Conservation (phyloP, 306 rosid species). For the Cucumis hystrix region DNA sequence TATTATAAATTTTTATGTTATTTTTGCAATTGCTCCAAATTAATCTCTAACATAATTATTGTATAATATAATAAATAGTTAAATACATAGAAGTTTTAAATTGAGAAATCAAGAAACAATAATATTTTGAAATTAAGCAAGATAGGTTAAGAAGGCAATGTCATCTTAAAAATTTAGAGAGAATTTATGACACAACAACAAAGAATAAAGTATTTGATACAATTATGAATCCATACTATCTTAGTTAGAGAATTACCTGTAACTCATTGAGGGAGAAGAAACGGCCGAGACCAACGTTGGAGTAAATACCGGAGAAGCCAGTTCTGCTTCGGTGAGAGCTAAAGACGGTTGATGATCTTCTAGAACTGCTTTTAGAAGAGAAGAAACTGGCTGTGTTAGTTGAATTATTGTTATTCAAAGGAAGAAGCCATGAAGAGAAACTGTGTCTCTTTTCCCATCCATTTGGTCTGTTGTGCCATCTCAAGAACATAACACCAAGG, state of each 20-base stretch:
- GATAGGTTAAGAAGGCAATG: too few relatives aligned
- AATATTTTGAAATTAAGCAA: too few relatives aligned
- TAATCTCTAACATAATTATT: too few relatives aligned
- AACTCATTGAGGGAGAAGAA: conserved; percentile 40
- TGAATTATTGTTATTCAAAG: conserved; percentile 17
- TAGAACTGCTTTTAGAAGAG: conserved; percentile 22
- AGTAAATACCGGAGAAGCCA: conserved; percentile 17
- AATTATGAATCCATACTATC: too few relatives aligned
- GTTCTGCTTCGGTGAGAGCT: conserved; percentile 43
- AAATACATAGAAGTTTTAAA: too few relatives aligned
- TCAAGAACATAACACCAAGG: conserved; percentile 13
- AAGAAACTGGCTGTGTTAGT: not conserved
- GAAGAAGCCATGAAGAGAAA: conserved; percentile 66
- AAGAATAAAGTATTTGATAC: too few relatives aligned
- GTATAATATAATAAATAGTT: too few relatives aligned
- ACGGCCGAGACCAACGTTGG: conserved; percentile 23
- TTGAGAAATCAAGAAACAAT: too few relatives aligned
- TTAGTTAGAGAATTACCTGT: conserved; percentile 2
- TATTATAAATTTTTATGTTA: too few relatives aligned
- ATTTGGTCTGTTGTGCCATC: conserved; percentile 43
- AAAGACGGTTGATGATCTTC: conserved; percentile 15
- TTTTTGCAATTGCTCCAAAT: too few relatives aligned
- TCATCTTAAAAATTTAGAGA: too few relatives aligned
- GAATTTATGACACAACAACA: too few relatives aligned
- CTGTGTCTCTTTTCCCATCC: conserved; percentile 30